Base-by-base conservation (phyloP, 352 stramenopile species). In the Phytopythium mirpurense region DNA sequence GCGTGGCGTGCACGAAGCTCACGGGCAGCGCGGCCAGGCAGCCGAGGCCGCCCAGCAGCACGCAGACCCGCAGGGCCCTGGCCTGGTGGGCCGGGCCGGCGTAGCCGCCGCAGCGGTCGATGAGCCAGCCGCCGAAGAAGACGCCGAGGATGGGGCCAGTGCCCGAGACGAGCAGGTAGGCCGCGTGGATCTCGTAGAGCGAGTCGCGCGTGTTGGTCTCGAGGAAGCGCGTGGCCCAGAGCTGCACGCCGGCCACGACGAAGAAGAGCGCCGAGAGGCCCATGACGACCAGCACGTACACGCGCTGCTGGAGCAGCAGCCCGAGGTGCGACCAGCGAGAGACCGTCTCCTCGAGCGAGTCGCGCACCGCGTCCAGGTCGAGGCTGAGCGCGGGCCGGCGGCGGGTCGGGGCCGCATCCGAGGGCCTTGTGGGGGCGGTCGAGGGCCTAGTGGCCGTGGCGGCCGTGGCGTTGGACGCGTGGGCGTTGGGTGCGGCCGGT, bases 101-200 rank as follows among this genome's bases (percentile, higher is more conserved):
- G 50, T 93, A 93, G 24, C 83, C 83, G 16, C 83, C 83, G 35
- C 78, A 84, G 35, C 80, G 70, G 57, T 93, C 83, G 52, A 93
- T 89, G 46, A 90, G 75, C 74, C 79, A 90, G 26, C 83, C 83
- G 45, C 83, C 83, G 38, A 93, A 93, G 56, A 93, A 90, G n/a
- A 93, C 78, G 41, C 83, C 83, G 44, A 90, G 70, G 55, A 93
- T 87, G 26, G 83, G 83, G 0, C 83, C 83, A 6, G 83, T 90
- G 43, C 80, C 83, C 37, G 68, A 85, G 27, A 91, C 81, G 41
- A 93, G 40, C 11, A 93, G 59, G 55, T 91, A 93, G 31, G 80
- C 54, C 35, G 76, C 47, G 51, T 93, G 82, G 59, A 93, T 90
- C 47, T 79, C 57, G 68, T 89, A 88, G 29, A 86, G 63, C 29